Conservation (phyloP, 805 yeast genomes). For the Sugiyamaella chiloensis region DNA sequence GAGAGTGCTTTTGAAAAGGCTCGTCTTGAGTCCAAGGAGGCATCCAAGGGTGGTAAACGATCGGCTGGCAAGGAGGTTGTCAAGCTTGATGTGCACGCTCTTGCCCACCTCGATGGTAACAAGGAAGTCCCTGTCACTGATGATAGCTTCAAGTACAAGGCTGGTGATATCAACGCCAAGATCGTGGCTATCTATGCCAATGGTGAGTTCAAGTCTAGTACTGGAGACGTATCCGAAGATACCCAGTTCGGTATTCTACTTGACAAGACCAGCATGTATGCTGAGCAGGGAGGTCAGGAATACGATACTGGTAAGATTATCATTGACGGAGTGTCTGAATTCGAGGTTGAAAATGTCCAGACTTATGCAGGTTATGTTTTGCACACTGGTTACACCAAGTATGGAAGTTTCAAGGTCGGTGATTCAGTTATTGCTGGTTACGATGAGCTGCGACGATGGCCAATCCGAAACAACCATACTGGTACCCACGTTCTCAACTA, state of each 20-base stretch:
- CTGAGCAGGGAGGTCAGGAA: conserved; percentile 99
- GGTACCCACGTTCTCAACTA: conserved; percentile 94
- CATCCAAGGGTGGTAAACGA: conserved; percentile 84
- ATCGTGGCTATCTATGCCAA: conserved; percentile 64
- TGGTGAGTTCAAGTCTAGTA: conserved; percentile 56
- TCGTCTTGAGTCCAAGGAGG: conserved; percentile 83
- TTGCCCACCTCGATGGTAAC: conserved; percentile 60
- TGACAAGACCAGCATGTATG: conserved; percentile 92
- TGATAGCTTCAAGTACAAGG: conserved; percentile 73
- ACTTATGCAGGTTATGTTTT: conserved; percentile 90
- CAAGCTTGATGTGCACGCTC: conserved; percentile 87
- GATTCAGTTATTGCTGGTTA: conserved; percentile 79
- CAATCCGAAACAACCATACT: conserved; percentile 95
- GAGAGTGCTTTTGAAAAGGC: conserved; percentile 92
- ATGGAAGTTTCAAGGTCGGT: conserved; percentile 68
- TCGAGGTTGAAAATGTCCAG: conserved; percentile 89
- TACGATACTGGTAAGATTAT: conserved; percentile 91
- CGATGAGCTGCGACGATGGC: conserved; percentile 93
- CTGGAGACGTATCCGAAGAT: conserved; percentile 37
- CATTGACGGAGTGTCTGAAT: conserved; percentile 82
- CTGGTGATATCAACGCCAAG: conserved; percentile 58
- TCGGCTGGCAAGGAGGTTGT: conserved; percentile 55
- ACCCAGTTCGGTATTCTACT: conserved; percentile 75
- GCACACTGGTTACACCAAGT: conserved; percentile 83
- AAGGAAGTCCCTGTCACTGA: conserved; percentile 71